Base-by-base conservation (phyloP, 768 basidiomycete genomes). In the Auriscalpium microsporum region DNA sequence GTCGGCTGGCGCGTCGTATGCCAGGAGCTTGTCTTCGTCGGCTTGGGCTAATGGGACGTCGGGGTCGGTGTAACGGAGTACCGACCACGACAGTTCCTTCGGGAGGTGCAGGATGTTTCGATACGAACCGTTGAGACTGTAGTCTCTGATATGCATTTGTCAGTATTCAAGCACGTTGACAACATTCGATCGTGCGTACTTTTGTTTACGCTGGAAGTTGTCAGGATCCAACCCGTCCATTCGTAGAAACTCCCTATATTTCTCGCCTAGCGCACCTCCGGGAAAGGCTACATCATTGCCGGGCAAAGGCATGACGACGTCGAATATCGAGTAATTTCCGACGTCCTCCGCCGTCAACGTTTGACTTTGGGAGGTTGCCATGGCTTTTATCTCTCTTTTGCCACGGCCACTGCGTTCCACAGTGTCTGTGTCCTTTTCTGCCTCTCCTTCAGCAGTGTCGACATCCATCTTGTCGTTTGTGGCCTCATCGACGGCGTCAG, bases 271-370 rank as follows among this genome's bases (percentile, higher is more conserved):
- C 17, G 74, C 62, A 11, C 94, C 94, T 4, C 86, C 88, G 0
- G 96, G 96, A 68, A 91, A 97, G 36, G 87, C 86, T 17, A 98
- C 91, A 64, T 95, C 91, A 60, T 84, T 92, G 4, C 96, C 96
- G 33, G 96, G 94, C 17, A 98, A 73, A n/a, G 96, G 94, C 86
- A 98, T 91, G 58, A 98, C 82, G 54, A 98, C 89, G 69, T 99
- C 95, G 64, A 92, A 91, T 58, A 98, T 91, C 14, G 84, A 81
- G 70, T 94, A 87, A 55, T 87, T 82, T 63, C 82, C 74, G 47
- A 93, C 69, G 67, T 97, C 91, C 16, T 78, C 87, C 61, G 82
- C 81, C 0, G 83, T 83, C 53, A 99, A 70, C 3, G 83, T 82
- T 70, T 92, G 55, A 96, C 83, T 44, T 78, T 81, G 21, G 82